Conservation (phyloP, 2,329 filamentous ascomycete species). For the Penicillium sumatraense region DNA sequence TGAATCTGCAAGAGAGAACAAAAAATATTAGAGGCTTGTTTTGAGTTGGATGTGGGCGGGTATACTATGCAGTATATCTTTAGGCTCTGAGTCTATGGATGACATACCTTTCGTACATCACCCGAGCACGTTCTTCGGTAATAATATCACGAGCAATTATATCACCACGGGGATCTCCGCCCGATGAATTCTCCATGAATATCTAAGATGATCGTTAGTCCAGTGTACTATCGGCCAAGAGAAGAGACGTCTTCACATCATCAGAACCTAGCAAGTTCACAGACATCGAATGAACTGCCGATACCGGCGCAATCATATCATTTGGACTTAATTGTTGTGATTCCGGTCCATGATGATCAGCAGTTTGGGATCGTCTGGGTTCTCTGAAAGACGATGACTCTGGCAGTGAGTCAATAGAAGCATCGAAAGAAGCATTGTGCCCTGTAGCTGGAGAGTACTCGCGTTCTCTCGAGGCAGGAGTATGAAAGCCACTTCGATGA, state of each 20-base stretch:
- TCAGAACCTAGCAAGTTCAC: conserved; percentile 37
- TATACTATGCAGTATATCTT: no score
- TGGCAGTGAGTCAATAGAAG: conserved; percentile 28
- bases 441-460: conserved; percentile 30
- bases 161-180: conserved; percentile 34
- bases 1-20: conserved; percentile 30
- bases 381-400: conserved; percentile 21
- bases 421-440: conserved; percentile 24
- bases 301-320: conserved; percentile 42
- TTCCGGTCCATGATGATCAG: conserved; percentile 33
- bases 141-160: conserved; percentile 38
- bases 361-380: conserved; percentile 27
- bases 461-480: conserved; percentile 29
- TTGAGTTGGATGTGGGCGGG: not conserved
- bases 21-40: not conserved
- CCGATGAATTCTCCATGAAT: conserved; percentile 35
- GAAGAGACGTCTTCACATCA: conserved; percentile 24
- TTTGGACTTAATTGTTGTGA: conserved; percentile 40
- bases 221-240: not conserved
- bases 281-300: conserved; percentile 42
- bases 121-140: conserved; percentile 37
- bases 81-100: no score
- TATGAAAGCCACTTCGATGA: conserved; percentile 26
- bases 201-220: conserved; percentile 22
- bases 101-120: conserved; percentile 40